phyloP scores from a whole-genome alignment of 257 asterid species.

The Sherardia arvensis region DNA sequence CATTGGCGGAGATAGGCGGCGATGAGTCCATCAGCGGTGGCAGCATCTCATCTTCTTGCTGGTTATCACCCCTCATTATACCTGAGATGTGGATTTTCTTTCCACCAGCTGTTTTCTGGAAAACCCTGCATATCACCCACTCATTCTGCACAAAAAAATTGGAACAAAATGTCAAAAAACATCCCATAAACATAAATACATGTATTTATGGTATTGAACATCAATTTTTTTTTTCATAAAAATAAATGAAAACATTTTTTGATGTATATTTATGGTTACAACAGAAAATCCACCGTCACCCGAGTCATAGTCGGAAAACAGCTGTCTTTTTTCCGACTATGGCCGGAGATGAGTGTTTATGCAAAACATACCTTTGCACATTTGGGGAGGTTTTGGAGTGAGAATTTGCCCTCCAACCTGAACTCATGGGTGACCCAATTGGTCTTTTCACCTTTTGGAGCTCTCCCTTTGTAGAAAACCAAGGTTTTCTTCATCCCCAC shows the following conservation, averaged over 20 bases:
- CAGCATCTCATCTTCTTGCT: slow-evolving; percentile 24
- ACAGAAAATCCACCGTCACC: background rate
- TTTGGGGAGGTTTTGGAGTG: slow-evolving; percentile 30
- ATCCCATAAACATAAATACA: too few relatives aligned
- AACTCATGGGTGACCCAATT: slow-evolving; percentile 78
- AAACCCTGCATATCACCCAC: slow-evolving; percentile 93
- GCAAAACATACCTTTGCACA: slow-evolving; percentile 40
- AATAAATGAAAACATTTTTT: too few relatives aligned
- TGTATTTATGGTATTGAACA: background rate
- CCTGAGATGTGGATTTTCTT: slow-evolving; percentile 68
- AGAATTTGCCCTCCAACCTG: slow-evolving; percentile 55
- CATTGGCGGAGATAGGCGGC: slow-evolving; percentile 13
- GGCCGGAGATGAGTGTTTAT: background rate
- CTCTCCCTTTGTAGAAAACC: slow-evolving; percentile 78
- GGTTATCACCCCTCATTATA: slow-evolving; percentile 23
- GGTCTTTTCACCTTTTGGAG: slow-evolving; percentile 64
- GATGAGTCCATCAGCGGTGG: slow-evolving; percentile 61
- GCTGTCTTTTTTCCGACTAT: background rate
- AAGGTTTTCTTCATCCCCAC: slow-evolving; percentile 77
- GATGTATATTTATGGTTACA: background rate
- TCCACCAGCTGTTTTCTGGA: slow-evolving; percentile 71
- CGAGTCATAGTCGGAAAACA: background rate
- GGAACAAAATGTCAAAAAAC: background rate
- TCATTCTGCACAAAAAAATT: slow-evolving; percentile 46
- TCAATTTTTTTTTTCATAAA: background rate